Conservation (phyloP, 2,329 filamentous ascomycete genomes). For the Trichoderma breve region DNA sequence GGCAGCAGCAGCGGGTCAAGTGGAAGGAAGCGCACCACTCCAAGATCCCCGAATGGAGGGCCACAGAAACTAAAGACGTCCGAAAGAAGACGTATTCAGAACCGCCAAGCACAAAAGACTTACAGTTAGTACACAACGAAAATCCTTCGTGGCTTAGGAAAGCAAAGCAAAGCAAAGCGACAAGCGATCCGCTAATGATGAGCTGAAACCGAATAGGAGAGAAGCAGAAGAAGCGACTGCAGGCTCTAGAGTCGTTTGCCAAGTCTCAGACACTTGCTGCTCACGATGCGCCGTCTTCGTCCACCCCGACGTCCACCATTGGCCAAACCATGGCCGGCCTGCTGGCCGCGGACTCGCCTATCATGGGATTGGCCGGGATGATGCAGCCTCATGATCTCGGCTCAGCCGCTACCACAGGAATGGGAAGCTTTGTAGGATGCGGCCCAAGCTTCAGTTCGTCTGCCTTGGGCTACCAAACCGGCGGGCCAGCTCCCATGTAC, state of each 20-base stretch:
- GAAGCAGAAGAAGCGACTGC: conserved; percentile 29
- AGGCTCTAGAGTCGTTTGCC: conserved; percentile 27
- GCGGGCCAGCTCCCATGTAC: neutral
- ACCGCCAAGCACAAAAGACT: conserved; percentile 50
- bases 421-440: neutral
- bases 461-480: neutral
- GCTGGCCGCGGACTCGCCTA: neutral
- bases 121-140: conserved; percentile 36
- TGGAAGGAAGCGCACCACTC: neutral
- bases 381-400: neutral
- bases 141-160: neutral
- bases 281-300: neutral
- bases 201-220: conserved; percentile 25
- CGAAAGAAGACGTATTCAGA: conserved; percentile 30
- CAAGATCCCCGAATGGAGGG: neutral
- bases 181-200: neutral
- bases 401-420: neutral
- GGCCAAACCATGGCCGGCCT: neutral
- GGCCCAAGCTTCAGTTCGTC: neutral
- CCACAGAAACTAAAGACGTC: conserved; percentile 9
- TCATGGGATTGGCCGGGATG: neutral
- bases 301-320: neutral
- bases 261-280: neutral
- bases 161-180: neutral
- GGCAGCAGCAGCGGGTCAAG: neutral